Base-by-base conservation (phyloP, 306 rosid species). In the Vigna radiata region DNA sequence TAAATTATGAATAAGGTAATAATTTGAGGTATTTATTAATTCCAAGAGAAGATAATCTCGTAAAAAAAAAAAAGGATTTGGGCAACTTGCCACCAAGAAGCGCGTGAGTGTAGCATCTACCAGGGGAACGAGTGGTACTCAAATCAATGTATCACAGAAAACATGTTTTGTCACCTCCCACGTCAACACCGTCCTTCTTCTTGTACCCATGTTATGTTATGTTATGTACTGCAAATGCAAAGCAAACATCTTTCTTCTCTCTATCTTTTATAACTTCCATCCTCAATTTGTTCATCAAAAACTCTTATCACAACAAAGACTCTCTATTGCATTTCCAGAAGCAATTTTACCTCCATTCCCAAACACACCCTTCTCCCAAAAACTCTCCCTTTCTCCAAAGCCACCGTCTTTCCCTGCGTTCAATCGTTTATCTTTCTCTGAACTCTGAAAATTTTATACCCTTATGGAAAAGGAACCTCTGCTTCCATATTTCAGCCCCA, bases 401-500 rank as follows among this genome's bases (percentile, higher is more conserved):
- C 3, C 11, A 49, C 33, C 31, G 5, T 15, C 25, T 66, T 76
- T 79, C 58, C 13, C 56, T 43, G 63, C 37, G 1, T 52, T 52
- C 6, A 61, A 18, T 61, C 39, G 3, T 55, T 8, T 21, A 19
- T 21, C 8, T 29, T 52, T 27, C 59, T 53, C 62, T 68, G 64
- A 8, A 72, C 16, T 13, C 68, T 60, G 62, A 56, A 1, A 46
- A 56, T 33, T 23, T 10, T 53, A 52, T 66, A 18, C 70, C 85
- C 46, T 70, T 12, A 92, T 92, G 98, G 97, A 94, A 56, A 90
- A 83, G 39, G 98, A 90, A 88, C 97, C 98, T 46, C 85, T 95
- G 64, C 91, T 95, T 23, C 83, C 93, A 4, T 87, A 84, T 77
- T 39, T 70, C 36, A 90, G 93, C 88, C 94, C 95, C 13, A 78